Conservation (phyloP, 2,329 filamentous ascomycete genomes). For the Xenosphaeropsis pyriputrescens region DNA sequence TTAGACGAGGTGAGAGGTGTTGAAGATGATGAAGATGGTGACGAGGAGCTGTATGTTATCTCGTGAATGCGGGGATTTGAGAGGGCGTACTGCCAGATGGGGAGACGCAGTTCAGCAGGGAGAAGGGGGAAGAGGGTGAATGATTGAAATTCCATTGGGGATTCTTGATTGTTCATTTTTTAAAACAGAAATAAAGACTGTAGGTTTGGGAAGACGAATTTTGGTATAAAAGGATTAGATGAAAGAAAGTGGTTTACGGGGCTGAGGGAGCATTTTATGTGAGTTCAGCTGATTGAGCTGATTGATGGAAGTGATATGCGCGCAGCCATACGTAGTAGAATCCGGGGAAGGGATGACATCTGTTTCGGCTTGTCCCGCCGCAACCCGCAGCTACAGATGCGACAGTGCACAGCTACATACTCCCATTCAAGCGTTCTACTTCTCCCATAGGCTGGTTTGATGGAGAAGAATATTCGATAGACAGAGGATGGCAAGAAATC, state of each 20-base stretch:
- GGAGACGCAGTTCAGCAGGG: constrained; percentile 6
- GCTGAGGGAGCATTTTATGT: not conserved
- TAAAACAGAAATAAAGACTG: not conserved
- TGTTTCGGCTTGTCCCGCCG: not conserved
- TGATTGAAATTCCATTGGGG: not conserved
- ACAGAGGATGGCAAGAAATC: constrained; percentile 14
- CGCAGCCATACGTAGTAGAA: not conserved
- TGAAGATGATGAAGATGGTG: too few species aligned
- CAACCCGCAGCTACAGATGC: not conserved
- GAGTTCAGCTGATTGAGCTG: not conserved
- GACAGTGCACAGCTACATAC: not conserved
- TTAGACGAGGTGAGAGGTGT: too few species aligned
- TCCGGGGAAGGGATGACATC: not conserved
- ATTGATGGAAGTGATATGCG: not conserved
- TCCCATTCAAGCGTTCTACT: too few species aligned
- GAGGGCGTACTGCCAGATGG: constrained; percentile 4
- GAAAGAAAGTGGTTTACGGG: not conserved
- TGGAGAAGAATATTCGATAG: not conserved
- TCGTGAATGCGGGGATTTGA: constrained; percentile 3
- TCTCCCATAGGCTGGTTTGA: too few species aligned
- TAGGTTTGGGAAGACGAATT: not conserved
- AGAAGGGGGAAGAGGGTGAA: constrained; percentile 5
- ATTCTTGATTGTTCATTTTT: not conserved
- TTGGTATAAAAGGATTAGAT: not conserved
- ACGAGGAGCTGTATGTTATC: not conserved